Evolutionary conservation across 164 flowering plant genomes (phyloP), one percentile per base, ranked within the genome.

Genomic region (Malania oleifera): DNA sequence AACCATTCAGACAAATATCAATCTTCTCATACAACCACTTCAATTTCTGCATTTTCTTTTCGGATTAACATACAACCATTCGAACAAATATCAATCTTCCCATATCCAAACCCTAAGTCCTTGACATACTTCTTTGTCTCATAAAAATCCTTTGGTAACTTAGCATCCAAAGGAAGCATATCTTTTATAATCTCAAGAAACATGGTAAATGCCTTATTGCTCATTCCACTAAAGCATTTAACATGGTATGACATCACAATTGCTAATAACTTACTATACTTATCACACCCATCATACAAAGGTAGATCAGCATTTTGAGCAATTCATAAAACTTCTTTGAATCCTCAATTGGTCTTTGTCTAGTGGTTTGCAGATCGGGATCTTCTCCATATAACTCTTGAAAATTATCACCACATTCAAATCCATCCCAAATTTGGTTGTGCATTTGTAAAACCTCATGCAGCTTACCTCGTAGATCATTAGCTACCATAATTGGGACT

Each of bases 41-140:
- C 15, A 11, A 54, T 20, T 1, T 37, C 8, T 1, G 27, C 1
- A 11, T 53, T 18, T 20, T 59, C 65, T 9, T 49, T 37, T 62
- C 70, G 49, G 24, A 9, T 60, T n/a, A 67, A 48, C 61, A 61
- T 67, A 28, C 65, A 67, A 60, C 59, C 63, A 46, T 67, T 61
- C 0, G 64, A 61, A 31, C 68, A 69, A 0, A 57, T 57, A 58
- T 69, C 26, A 47, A 53, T 62, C 28, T 68, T 58, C 17, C 53
- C 25, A 54, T 54, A 68, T 3, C 29, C 15, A 14, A 71, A 38
- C 1, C 67, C 71, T 37, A 71, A 59, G 0, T 31, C 61, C 17
- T 13, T 14, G 0, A 66, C 22, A 0, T 63, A 14, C 50, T 67
- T 71, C 14, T 64, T 59, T 0, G 25, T 15, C 10, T 63, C 50